Evolutionary conservation across 2,329 filamentous ascomycete genomes (phyloP), one percentile per base, ranked within the genome.

Genomic region (Annulohypoxylon truncatum): DNA sequence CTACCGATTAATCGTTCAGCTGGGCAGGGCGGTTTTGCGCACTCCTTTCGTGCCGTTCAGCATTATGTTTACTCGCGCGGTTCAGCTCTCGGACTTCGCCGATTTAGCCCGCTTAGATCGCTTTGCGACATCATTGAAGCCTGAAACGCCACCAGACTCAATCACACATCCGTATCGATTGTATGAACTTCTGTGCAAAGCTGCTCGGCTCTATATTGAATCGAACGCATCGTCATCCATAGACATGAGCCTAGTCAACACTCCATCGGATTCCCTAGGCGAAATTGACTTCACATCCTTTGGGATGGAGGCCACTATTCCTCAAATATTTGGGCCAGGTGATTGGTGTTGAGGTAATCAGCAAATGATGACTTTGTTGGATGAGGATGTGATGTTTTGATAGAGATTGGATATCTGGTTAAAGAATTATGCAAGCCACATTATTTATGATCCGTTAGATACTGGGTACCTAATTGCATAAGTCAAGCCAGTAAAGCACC

Each of bases 11-110:
- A 15, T 18, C n/a, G 40, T 20, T 13, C 22, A 12, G 2, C 50
- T 42, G 22, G 13, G 55, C 24, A 81, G 79, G 79, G 73, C 75
- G 1, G 70, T 80, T 2, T 48, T 80, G 1, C 73, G 79, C 15
- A 73, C 67, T 1, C 78, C 79, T 2, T 81, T 80, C 60, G 75
- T 78, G 1, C 74, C 79, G 1, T 81, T 80, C 52, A 80, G 73
- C 47, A 77, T 80, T 3, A 40, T 81, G 0, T 78, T 81, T 51
- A 75, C 73, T 0, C 73, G 72, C 6, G 72, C 72, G 3, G 68
- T 80, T 24, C 72, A 77, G 56, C 64, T 68, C 20, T 64, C 66
- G 4, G 71, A 77, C 44, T 18, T 51, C 18, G 60, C 53, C 20
- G 73, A 76, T 26, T 52, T 77, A 29, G 35, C 33, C 54, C 52